A percentile compares a stretch with the other conserved stretches of the same genome.
Conservation (phyloP, 2,329 filamentous ascomycete species). For the Cryphonectria naterciae region DNA sequence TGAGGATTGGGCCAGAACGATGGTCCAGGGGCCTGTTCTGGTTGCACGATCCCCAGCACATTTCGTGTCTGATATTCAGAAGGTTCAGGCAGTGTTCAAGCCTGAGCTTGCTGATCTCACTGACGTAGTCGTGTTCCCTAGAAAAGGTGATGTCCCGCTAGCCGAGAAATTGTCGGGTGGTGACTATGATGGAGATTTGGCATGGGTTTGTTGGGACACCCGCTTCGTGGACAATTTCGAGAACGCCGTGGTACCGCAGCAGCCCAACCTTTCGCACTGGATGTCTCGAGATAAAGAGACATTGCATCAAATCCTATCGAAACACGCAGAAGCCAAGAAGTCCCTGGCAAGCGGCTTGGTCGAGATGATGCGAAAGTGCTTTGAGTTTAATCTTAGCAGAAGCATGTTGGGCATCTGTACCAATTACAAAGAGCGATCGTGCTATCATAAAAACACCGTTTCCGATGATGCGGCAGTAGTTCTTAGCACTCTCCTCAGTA, state of each 20-base stretch:
- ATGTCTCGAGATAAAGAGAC: constrained; percentile 53
- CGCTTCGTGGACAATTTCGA: constrained; percentile 67
- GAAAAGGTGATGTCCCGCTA: constrained; percentile 62
- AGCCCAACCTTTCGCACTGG: constrained; percentile 51
- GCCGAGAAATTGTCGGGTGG: constrained; percentile 76
- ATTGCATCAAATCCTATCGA: constrained; percentile 48
- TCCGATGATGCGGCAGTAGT: constrained; percentile 46
- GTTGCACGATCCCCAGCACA: constrained; percentile 73
- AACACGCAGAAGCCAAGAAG: constrained; percentile 14
- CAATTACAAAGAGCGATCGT: constrained; percentile 63
- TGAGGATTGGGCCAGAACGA: constrained; percentile 56
- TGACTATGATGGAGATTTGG: constrained; percentile 80
- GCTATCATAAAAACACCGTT: constrained; percentile 62
- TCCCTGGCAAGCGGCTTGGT: constrained; percentile 37
- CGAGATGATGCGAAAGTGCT: constrained; percentile 55
- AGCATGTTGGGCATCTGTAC: constrained; percentile 68
- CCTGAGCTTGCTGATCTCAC: constrained; percentile 68
- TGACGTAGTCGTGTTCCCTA: constrained; percentile 80
- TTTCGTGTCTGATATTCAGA: constrained; percentile 73
- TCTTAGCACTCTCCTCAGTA: constrained; percentile 56
- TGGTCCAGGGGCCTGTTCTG: constrained; percentile 61
- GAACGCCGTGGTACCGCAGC: constrained; percentile 57
- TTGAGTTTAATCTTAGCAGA: constrained; percentile 61
- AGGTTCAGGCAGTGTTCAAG: constrained; percentile 62
- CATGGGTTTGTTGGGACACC: constrained; percentile 77